These are phyloP conservation scores for Filobasidium floriforme DNA, from an alignment of 768 basidiomycete genomes.

Conservation along the genomic window DNA sequence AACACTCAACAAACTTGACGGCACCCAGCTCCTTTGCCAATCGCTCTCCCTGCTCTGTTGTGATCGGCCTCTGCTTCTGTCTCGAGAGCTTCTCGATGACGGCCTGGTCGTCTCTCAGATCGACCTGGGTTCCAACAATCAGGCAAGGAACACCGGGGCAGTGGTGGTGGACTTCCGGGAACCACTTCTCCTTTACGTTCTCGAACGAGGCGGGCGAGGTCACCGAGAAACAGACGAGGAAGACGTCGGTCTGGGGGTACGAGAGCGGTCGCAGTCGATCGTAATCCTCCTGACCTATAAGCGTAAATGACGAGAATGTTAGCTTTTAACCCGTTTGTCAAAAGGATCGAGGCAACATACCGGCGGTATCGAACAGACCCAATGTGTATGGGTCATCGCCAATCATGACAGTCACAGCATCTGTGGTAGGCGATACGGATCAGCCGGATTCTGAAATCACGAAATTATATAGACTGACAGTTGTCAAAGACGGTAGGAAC, in stretches of 20 bases:
- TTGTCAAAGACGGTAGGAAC: slow-evolving; percentile 46
- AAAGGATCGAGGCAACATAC: slow-evolving; percentile 48
- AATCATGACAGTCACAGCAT: slow-evolving; percentile 99
- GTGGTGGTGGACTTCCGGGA: slow-evolving; percentile 99
- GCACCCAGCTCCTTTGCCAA: slow-evolving; percentile 96
- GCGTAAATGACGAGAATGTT: background rate
- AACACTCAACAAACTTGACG: slow-evolving; percentile 99
- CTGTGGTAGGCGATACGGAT: slow-evolving; percentile 16
- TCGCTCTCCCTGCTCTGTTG: slow-evolving; percentile 78
- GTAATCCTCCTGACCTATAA: slow-evolving; percentile 81
- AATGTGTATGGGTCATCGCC: slow-evolving; percentile 98
- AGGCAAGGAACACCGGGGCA: slow-evolving; percentile 99
- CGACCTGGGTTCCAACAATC: slow-evolving; percentile 97
- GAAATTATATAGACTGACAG: slow-evolving; percentile 47
- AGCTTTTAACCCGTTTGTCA: background rate
- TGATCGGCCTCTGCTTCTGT: slow-evolving; percentile 93
- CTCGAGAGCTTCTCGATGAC: slow-evolving; percentile 90
- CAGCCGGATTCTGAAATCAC: too few species aligned
- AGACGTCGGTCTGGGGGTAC: slow-evolving; percentile 99
- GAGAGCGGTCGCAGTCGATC: slow-evolving; percentile 97
- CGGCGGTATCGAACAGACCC: slow-evolving; percentile 97
- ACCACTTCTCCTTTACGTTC: slow-evolving; percentile 99
- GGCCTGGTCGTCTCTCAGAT: slow-evolving; percentile 84
- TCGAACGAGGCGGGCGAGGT: slow-evolving; percentile 97
- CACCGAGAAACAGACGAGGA: slow-evolving; percentile 98